Evolutionary conservation across 1,284 basidiomycete genomes (phyloP).

Genomic region (Pseudozyma flocculosa): DNA sequence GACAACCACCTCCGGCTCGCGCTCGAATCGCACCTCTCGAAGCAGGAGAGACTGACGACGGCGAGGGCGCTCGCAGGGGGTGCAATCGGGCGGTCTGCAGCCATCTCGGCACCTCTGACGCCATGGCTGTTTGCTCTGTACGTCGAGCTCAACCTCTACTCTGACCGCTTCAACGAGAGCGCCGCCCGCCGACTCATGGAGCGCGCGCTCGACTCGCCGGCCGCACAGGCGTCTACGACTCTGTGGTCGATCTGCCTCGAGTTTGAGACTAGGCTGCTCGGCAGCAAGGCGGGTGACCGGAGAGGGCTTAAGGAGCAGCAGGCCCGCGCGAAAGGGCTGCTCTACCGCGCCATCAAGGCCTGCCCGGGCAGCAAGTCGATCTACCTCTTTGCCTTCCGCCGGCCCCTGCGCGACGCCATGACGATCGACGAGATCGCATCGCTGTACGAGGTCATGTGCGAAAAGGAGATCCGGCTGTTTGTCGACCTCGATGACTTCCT

Average conservation of each 20-base stretch:
- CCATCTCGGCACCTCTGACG: not conserved
- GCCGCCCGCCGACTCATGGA: not conserved
- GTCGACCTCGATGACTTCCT: slow-evolving; percentile 6
- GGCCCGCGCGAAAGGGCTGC: not conserved
- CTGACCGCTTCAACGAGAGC: not conserved
- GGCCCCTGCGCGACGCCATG: not conserved
- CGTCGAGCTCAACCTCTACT: slow-evolving; percentile 3
- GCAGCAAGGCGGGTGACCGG: not conserved
- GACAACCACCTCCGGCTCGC: slow-evolving; percentile 1
- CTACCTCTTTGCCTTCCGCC: not conserved
- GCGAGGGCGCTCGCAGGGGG: not conserved
- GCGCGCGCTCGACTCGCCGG: not conserved
- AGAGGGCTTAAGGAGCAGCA: not conserved
- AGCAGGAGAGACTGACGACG: not conserved
- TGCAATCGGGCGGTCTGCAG: not conserved
- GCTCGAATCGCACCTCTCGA: not conserved
- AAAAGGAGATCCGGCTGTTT: slow-evolving; percentile 5
- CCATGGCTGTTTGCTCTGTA: not conserved
- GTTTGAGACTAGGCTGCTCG: not conserved
- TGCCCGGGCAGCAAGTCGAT: slow-evolving; percentile 2
- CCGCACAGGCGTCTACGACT: not conserved
- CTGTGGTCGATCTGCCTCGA: not conserved
- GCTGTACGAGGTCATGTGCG: slow-evolving; percentile 4
- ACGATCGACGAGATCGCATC: not conserved
- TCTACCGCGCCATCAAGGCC: slow-evolving; percentile 1